Base-by-base conservation (phyloP, 2,329 filamentous ascomycete genomes). In the Didymella sp. region DNA sequence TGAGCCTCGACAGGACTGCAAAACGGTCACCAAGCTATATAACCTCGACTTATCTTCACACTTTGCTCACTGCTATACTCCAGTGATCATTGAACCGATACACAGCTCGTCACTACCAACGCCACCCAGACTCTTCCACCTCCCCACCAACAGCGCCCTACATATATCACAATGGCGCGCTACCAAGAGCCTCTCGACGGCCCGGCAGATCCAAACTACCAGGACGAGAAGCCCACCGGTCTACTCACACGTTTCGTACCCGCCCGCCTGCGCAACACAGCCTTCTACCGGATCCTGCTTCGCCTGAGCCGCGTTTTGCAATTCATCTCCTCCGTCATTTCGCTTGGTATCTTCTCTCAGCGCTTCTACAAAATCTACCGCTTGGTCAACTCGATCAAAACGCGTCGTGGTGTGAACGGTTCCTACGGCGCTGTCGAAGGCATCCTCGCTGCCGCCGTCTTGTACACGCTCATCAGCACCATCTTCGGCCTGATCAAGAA, bases 401-500 rank as follows among this genome's bases (percentile, higher is more conserved):
- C 60, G 1, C 62, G 66, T 21, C 63, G 63, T 25, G 69, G 69
- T 22, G 58, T 75, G n/a, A 62, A 67, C 24, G 46, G 68, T 19
- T 70, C 75, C 33, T 76, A 73, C 41, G 72, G 75, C 22, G 76
- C 78, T 17, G 78, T 81, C 33, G 77, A 80, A 61, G 78, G 78
- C 50, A 80, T 80, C 43, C 74, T 81, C 21, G 75, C 77, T 9
- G 79, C 79, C 5, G 79, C 79, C 4, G 74, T 79, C 12, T 60
- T 77, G 6, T 81, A 81, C 69, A 80, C 76, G 0, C 62, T 80
- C 43, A 61, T 77, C 56, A 66, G 71, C 40, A 77, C 72, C 51
- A 41, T 77, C 5, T 47, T 80, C 17, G 63, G 60, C 2, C 73
- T 74, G 61, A 58, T 72, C 53, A 68, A 78, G 56, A 73, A 73